Base-by-base conservation (phyloP, 2,329 filamentous ascomycete species). In the Rutstroemia sp. region DNA sequence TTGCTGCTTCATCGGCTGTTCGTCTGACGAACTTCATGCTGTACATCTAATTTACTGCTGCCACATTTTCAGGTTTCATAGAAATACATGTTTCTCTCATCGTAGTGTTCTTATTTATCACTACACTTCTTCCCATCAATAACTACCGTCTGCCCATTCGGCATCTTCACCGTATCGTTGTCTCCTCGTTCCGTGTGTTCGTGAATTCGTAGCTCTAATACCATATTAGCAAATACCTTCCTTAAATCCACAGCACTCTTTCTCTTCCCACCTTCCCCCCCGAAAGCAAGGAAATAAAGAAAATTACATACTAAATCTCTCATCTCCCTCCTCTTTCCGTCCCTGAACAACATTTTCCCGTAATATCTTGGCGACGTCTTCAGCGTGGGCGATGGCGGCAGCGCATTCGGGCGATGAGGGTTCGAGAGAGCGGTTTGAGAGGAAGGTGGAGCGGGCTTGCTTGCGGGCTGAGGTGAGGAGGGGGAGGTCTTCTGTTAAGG, bases 331-430 rank as follows among this genome's bases (percentile, higher is more conserved):
- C 0, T 74, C 68, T 56, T 75, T 73, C 63, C 80, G 75, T 6
- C 92, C 94, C 71, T 99, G 94, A 3, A 99, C 92, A 3, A 99
- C 77, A 66, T 97, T 97, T 69, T 89, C 78, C 63, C 83, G 77
- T 59, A 99, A 70, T 56, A 97, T 86, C 61, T 80, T 79, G 2
- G 92, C 89, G 3, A 97, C 85, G 42, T 94, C 89, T 59, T 92
- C 77, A 8, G 92, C 94, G 67, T 95, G 85, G 62, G 85, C 75
- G 59, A 99, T 83, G 9, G 85, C 83, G 56, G 83, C 79, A 14
- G 77, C 73, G 0, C 82, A 76, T 57, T 84, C 81, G 12, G 84
- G 75, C 57, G 83, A 81, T 12, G 77, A 74, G 0, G 81, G 71
- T 4, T 80, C 72, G 10, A 90, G 72, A 2, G 75, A 71, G 45